Conservation (phyloP, 257 asterid genomes). For the Rehmannia glutinosa region DNA sequence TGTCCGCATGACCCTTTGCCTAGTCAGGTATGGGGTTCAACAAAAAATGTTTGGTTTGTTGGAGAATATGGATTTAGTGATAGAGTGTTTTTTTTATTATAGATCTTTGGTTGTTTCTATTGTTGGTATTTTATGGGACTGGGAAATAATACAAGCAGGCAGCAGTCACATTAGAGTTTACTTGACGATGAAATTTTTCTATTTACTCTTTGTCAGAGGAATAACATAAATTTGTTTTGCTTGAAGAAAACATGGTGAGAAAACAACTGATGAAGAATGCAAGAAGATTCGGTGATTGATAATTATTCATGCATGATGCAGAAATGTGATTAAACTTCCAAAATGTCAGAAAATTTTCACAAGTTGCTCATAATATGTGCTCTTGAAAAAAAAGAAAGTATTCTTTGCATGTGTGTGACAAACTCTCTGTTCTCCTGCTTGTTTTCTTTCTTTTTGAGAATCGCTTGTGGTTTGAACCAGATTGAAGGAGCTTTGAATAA, state of each 20-base stretch:
- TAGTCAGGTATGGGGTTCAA: no score
- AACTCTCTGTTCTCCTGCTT: background rate
- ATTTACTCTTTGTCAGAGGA: background rate
- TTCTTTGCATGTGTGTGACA: conserved; percentile 6
- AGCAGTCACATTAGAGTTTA: background rate
- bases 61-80: no score
- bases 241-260: background rate
- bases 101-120: background rate
- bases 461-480: conserved; percentile 27
- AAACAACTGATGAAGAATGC: background rate
- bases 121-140: background rate
- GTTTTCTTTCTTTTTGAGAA: conserved; percentile 16
- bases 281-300: background rate
- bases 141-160: background rate
- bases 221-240: background rate
- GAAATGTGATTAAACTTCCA: background rate
- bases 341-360: background rate
- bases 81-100: background rate
- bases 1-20: no score
- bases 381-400: background rate
- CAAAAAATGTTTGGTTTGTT: no score
- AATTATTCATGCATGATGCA: background rate
- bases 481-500: conserved; percentile 45
- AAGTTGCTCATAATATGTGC: background rate
- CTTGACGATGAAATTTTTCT: background rate